phyloP scores from a whole-genome alignment of 768 basidiomycete species.

The Calocybe cyanea region DNA sequence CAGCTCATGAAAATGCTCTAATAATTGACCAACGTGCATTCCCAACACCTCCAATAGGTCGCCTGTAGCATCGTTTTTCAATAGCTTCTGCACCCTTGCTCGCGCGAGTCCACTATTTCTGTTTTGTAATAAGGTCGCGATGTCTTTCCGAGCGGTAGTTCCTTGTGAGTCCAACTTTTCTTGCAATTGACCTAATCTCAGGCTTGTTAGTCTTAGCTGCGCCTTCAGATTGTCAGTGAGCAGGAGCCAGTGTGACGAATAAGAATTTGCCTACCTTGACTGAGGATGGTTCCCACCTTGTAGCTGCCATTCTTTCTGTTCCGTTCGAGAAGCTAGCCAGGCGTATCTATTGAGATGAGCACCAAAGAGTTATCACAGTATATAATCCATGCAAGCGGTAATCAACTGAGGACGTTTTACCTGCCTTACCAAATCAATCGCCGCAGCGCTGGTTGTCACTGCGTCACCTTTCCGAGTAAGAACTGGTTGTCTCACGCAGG shows the following conservation, averaged over 20 bases:
- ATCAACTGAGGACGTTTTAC: not conserved
- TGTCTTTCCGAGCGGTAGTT: slow-evolving; percentile 60
- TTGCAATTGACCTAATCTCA: slow-evolving; percentile 66
- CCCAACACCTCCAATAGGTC: slow-evolving; percentile 65
- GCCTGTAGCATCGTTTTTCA: slow-evolving; percentile 57
- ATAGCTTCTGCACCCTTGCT: slow-evolving; percentile 65
- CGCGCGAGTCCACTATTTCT: slow-evolving; percentile 61
- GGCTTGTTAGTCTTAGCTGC: slow-evolving; percentile 59
- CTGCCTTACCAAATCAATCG: no score
- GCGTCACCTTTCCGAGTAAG: no score
- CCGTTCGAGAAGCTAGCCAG: no score
- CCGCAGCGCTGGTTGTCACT: no score
- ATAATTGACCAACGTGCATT: slow-evolving; percentile 59
- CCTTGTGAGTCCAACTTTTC: slow-evolving; percentile 65
- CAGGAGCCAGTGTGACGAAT: not conserved
- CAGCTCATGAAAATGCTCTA: slow-evolving; percentile 56
- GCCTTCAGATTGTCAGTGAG: slow-evolving; percentile 34
- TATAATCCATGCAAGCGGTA: not conserved
- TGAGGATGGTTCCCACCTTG: slow-evolving; percentile 30
- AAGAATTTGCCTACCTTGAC: slow-evolving; percentile 29
- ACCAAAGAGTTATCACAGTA: not conserved
- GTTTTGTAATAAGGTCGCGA: slow-evolving; percentile 61
- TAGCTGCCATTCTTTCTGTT: slow-evolving; percentile 10
- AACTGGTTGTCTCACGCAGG: no score
- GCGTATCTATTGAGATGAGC: not conserved